phyloP scores from a whole-genome alignment of 768 basidiomycete species.

The Sarcomyxa edulis region DNA sequence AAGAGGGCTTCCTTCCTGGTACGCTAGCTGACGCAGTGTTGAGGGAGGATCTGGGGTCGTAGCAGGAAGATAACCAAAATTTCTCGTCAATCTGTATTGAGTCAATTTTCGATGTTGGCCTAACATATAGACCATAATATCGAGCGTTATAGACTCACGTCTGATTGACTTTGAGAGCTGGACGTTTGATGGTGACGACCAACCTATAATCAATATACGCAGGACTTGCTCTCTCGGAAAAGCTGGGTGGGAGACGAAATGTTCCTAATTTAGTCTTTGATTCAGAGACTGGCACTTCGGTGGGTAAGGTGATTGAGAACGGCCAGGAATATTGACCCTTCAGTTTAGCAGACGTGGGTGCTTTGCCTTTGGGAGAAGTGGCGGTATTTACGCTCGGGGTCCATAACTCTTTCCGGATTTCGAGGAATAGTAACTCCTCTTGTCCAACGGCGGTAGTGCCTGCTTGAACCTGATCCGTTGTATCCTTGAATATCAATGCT shows the following conservation, averaged over 20 bases:
- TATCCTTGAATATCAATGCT: not conserved
- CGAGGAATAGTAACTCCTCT: constrained; percentile 44
- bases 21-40: constrained; percentile 25
- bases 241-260: constrained; percentile 46
- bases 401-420: constrained; percentile 38
- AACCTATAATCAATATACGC: constrained; percentile 55
- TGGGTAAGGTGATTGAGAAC: constrained; percentile 42
- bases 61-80: constrained; percentile 25
- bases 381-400: constrained; percentile 19
- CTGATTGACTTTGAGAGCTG: constrained; percentile 43
- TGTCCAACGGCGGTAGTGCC: constrained; percentile 52
- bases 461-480: constrained; percentile 30
- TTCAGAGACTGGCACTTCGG: constrained; percentile 31
- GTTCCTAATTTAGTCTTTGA: constrained; percentile 25
- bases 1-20: constrained; percentile 23
- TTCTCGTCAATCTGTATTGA: constrained; percentile 20
- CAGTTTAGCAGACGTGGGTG: constrained; percentile 25
- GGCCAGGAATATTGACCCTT: constrained; percentile 43
- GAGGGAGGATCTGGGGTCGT: constrained; percentile 30
- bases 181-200: constrained; percentile 42
- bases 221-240: constrained; percentile 49
- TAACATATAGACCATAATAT: not conserved
- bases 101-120: too few species aligned
- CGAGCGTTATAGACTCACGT: constrained; percentile 27
- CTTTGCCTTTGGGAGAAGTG: constrained; percentile 13